Evolutionary conservation across 164 flowering plant genomes (phyloP).

Genomic region (Amborella trichopoda): DNA sequence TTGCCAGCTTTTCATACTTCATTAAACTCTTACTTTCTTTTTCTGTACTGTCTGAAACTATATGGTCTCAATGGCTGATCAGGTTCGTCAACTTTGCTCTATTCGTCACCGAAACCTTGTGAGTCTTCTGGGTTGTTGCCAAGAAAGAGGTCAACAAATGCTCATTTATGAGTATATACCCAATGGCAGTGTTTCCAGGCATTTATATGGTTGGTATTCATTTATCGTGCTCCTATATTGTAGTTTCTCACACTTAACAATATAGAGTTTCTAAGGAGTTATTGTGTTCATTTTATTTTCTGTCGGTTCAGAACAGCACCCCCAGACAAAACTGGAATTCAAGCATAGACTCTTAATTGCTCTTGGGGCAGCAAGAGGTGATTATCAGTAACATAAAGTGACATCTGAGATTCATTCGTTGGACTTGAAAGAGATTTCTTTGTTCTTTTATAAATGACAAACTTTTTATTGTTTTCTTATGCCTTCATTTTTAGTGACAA

Average conservation of each 20-base stretch:
- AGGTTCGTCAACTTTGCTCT: constrained; percentile 76
- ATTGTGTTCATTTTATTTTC: constrained; percentile 2
- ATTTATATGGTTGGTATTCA: constrained; percentile 86
- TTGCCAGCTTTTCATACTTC: not conserved
- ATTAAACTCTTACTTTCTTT: not conserved
- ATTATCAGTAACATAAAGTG: constrained; percentile 82
- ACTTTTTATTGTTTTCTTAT: too few species aligned
- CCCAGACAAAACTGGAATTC: constrained; percentile 70
- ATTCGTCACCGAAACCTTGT: constrained; percentile 77
- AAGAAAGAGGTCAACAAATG: constrained; percentile 63
- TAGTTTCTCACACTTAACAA: too few species aligned
- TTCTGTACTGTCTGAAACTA: not conserved
- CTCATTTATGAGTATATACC: constrained; percentile 75
- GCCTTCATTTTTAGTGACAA: too few species aligned
- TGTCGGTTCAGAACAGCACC: constrained; percentile 48
- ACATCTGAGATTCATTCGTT: too few species aligned
- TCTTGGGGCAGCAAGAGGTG: constrained; percentile 97
- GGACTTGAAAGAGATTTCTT: too few species aligned
- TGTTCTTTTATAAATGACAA: too few species aligned
- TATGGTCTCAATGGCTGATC: not conserved
- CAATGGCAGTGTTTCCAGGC: constrained; percentile 84
- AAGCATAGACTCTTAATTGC: constrained; percentile 73
- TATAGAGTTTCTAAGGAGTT: too few species aligned
- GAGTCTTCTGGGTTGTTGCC: constrained; percentile 78
- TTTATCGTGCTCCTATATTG: too few species aligned